Evolutionary conservation across 495 filamentous ascomycete genomes (phyloP), one percentile per base, ranked within the genome.

Genomic region (Aspergillus avenaceus): DNA sequence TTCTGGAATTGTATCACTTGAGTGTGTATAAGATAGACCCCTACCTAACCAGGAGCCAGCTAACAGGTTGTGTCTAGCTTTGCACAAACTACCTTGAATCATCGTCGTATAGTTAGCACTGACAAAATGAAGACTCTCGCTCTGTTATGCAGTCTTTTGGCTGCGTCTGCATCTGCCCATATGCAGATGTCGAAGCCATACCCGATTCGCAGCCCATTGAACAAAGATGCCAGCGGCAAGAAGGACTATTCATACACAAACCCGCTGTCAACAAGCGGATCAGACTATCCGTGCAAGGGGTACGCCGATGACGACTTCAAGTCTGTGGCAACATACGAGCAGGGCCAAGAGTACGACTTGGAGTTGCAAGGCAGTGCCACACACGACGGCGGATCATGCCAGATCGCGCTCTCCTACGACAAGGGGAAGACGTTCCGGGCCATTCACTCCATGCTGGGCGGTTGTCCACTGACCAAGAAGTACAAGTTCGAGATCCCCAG

Each of bases 341-440:
- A 57, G 1, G 77, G 76, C 11, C 47, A 56, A 16, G 41, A 52
- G 9, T 78, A 80, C 41, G 62, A 59, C 8, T 55, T 81, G 48
- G 53, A 66, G 32, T 47, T 76, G 13, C 44, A 61, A 19, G 73
- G 73, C 11, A 72, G 70, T 40, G 91, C 91, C 0, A 81, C 82
- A 7, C 91, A 97, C 63, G 85, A 84, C 34, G 91, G 91, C 32
- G 91, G 91, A 5, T 91, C 87, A 4, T 96, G 91, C 68, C 91
- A 97, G 60, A 66, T 97, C 38, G 80, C 83, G 4, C 75, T 96
- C 58, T 91, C 90, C 13, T 88, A 89, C 59, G 90, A 95, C 58
- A 73, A 72, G 49, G 71, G 76, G 52, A 79, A 82, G 51, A 74
- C 71, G 0, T 95, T 82, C 74, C 82, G 88, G 63, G 91, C 95